Base-by-base conservation (phyloP, 2,329 filamentous ascomycete species). In the Verticillium zaregamsianum region DNA sequence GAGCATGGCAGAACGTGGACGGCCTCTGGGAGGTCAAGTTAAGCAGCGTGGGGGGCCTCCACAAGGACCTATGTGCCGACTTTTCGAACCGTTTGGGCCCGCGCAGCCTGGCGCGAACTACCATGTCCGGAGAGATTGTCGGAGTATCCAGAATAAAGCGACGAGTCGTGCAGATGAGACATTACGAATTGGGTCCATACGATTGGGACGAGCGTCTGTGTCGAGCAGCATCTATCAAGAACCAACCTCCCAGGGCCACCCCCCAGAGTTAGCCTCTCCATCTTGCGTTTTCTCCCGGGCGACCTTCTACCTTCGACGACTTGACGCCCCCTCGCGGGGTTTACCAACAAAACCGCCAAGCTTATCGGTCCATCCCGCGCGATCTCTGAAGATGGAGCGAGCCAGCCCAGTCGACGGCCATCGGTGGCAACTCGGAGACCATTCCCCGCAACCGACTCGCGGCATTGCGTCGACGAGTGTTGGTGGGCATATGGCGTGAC, bases 401-500 rank as follows among this genome's bases (percentile, higher is more conserved):
- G 17, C n/a, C 20, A 49, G 20, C 3, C 8, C n/a, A 14, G 11
- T 49, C n/a, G 35, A 54, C 12, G 60, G 11, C 55, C 20, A 32
- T 31, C 33, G 55, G 55, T 56, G 55, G 55, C 28, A 33, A 56
- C 49, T 32, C 33, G 23, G 55, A 56, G 55, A 12, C 11, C 25
- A 32, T 33, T 37, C 55, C 55, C 55, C 55, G 55, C 55, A 49
- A 49, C n/a, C 40, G 40, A 20, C n/a, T 49, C 40, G 40, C 20
- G 40, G 40, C 40, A 49, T 49, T 49, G 40, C n/a, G 40, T 49
- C 9, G 40, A 40, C 15, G 37, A 20, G 39, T 59, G 57, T 25
- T 45, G 17, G 55, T 20, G 40, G n/a, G 45, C 45, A 32, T 40
- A 66, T 66, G 57, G 64, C 64, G 64, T 66, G 61, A 65, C 62